Base-by-base conservation (phyloP, 2,329 filamentous ascomycete species). In the Camptophora hylomeconis region DNA sequence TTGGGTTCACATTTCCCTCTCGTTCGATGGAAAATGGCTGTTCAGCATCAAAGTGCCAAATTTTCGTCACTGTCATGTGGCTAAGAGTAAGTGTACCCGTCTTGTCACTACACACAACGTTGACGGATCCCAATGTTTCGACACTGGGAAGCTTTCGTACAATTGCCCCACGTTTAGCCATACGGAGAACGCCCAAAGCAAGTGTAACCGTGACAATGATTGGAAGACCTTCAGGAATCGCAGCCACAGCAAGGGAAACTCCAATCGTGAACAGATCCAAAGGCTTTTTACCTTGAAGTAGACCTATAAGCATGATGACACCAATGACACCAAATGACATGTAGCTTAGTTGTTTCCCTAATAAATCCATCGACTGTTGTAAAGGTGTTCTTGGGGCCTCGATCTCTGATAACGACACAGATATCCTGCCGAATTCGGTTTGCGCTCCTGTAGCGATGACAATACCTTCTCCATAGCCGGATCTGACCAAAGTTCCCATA, bases 41-140 rank as follows among this genome's bases (percentile, higher is more conserved):
- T 5, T 55, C 42, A 23, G 70, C 68, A 40, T 84, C 82, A 52
- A 92, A 92, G 51, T 87, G 81, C 89, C 89, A 98, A 63, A 98
- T 75, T 49, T 89, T 92, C 10, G 84, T 86, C 1, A 84, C 84
- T 1, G 89, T 92, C 89, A 98, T 95, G 51, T 98, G 89, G 50
- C 95, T 98, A 50, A 86, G 84, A 0, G 89, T 98, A 36, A 98
- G 61, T 2, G 89, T 98, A 17, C 87, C 83, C 23, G 89, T 98
- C 60, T 98, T 98, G 63, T 98, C 89, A 43, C 84, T 94, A 60
- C 92, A 98, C 5, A 98, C 83, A n/a, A 98, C 86, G 47, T 95
- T 98, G 35, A 98, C 89, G n/a, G 86, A 94, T 6, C 92, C 92
- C 4, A 98, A 61, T 1, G 89, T 98, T 53, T 98, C 89, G 6